phyloP scores from a whole-genome alignment of 805 yeast genomes.

The Komagataella ulmi region DNA sequence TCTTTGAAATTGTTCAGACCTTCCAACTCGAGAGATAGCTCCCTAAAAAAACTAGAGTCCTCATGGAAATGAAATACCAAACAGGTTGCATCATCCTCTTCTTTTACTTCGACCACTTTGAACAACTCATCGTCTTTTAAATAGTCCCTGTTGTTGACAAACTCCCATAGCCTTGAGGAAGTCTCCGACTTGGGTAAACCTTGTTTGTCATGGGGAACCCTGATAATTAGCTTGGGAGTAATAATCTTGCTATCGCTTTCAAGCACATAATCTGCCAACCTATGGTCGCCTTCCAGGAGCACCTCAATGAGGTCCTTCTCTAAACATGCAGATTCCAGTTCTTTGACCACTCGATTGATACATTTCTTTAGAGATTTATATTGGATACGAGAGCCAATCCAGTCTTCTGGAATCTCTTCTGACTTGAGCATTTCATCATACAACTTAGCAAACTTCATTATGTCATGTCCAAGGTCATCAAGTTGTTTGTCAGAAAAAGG shows the following conservation, averaged over 20 bases:
- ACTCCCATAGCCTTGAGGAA: background rate
- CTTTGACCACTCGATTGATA: slow-evolving; percentile 51
- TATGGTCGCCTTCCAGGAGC: slow-evolving; percentile 19
- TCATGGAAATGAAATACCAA: slow-evolving; percentile 23
- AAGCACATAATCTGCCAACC: slow-evolving; percentile 27
- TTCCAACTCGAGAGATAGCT: slow-evolving; percentile 39
- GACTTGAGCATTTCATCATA: slow-evolving; percentile 49
- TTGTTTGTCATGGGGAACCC: background rate
- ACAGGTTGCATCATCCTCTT: background rate
- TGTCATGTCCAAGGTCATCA: background rate
- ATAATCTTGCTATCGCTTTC: slow-evolving; percentile 12
- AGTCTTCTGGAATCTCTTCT: slow-evolving; percentile 50
- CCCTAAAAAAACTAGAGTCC: slow-evolving; percentile 47
- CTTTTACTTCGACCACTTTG: slow-evolving; percentile 1
- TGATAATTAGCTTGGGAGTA: slow-evolving; percentile 20
- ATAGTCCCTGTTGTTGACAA: slow-evolving; percentile 6
- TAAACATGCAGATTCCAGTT: slow-evolving; percentile 45
- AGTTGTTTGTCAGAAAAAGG: background rate
- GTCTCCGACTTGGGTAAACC: background rate
- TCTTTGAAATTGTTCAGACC: slow-evolving; percentile 29
- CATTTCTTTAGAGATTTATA: slow-evolving; percentile 60
- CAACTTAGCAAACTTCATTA: slow-evolving; percentile 68
- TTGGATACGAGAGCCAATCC: slow-evolving; percentile 59
- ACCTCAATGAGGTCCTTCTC: slow-evolving; percentile 17
- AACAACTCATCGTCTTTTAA: background rate